Evolutionary conservation across 768 basidiomycete species (phyloP), one percentile per base, ranked within the genome.

Genomic region (Amanita subjunquillea): DNA sequence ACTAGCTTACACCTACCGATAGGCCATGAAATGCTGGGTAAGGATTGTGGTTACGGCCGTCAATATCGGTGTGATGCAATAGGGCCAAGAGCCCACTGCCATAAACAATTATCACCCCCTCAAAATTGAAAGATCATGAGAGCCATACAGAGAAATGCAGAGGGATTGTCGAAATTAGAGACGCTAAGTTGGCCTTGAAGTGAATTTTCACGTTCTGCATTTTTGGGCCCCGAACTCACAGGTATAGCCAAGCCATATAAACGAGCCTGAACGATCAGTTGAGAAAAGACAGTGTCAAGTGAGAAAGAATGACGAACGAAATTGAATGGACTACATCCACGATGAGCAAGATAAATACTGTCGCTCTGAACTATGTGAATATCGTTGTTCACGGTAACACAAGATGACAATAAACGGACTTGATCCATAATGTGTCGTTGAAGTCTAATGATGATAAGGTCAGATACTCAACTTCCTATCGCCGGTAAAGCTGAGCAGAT

Each of bases 1-100:
- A 23, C 23, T 23, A 29, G 34, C 13, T 37, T 22, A 5, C 3
- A 25, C 54, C 50, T 30, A 58, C 59, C 54, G 53, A 30, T 48
- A 42, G 12, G 55, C 55, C 41, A 58, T 39, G 41, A 60, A 60
- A 55, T 50, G n/a, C 23, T 55, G 57, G 37, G 54, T 59, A 29
- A 59, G 47, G 34, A 55, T 39, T 13, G 59, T 56, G 2, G 59
- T 54, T 12, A 59, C 25, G 25, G 54, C 56, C 4, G 56, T 54
- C 25, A 50, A 56, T 29, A 59, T 54, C 6, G 55, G 56, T 12
- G 55, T 53, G 36, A 54, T 43, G 4, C 46, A 51, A 23, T 50
- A 57, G 13, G 55, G 55, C 59, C 56, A 59, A n/a, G 44, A 32
- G 6, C 50, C 44, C 32, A 43, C 55, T 56, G 27, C 4, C 4